These are phyloP conservation scores for Herpetomonas tarakana DNA, from an alignment of 208 protist genomes.

Conservation along the genomic window DNA sequence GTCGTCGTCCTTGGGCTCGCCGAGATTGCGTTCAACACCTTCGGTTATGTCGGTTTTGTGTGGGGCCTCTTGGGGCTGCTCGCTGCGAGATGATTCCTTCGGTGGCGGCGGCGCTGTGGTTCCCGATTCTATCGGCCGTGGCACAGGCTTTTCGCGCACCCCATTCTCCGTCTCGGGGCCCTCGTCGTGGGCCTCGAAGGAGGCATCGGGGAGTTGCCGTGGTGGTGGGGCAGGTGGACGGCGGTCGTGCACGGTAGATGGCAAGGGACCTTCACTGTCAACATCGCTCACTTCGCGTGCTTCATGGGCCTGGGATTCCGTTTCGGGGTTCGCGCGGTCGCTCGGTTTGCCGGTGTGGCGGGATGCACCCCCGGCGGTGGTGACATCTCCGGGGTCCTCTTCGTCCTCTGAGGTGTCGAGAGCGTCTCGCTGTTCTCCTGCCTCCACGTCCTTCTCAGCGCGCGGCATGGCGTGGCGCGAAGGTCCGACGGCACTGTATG, in stretches of 20 bases:
- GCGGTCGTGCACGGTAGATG: background rate
- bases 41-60: background rate
- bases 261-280: conserved; percentile 6
- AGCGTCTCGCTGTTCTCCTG: background rate
- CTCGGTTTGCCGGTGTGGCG: conserved; percentile 6
- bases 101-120: no score
- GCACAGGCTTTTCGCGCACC: background rate
- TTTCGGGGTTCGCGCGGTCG: background rate
- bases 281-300: background rate
- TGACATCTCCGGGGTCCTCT: conserved; percentile 13
- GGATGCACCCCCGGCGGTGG: background rate
- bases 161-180: background rate
- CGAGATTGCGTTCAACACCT: background rate
- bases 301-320: background rate
- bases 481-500: background rate
- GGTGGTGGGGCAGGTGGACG: background rate
- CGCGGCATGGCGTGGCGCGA: conserved; percentile 9
- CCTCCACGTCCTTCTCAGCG: conserved; percentile 4
- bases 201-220: background rate
- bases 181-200: background rate
- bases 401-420: conserved; percentile 11
- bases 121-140: no score
- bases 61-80: background rate
- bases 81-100: no score
- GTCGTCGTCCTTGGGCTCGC: background rate